A percentile compares a stretch with the other conserved stretches of the same genome.
Evolutionary conservation across 139 green algal species (phyloP).

Genomic region (Pseudopediastrum boryanum): DNA sequence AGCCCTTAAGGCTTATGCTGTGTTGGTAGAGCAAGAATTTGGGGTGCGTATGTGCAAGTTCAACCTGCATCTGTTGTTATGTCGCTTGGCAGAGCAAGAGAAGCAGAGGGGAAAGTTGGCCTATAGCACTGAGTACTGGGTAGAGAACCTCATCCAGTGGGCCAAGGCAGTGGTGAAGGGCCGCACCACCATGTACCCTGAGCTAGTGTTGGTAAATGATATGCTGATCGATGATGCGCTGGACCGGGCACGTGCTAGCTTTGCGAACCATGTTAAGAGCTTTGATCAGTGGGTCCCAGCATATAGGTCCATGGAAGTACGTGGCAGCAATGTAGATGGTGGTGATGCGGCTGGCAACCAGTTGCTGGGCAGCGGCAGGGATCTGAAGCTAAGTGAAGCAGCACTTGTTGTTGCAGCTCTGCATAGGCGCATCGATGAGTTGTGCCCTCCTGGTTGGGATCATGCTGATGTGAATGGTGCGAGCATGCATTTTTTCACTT

Average conservation of each 20-base stretch:
- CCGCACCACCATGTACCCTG: slow-evolving; percentile 22
- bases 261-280: background rate
- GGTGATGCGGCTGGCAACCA: background rate
- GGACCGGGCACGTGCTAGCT: too few species aligned
- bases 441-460: background rate
- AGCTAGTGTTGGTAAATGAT: slow-evolving; percentile 2
- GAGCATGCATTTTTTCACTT: background rate
- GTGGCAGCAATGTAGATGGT: background rate
- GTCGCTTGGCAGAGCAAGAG: slow-evolving; percentile 8
- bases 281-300: background rate
- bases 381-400: background rate
- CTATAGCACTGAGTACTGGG: slow-evolving; percentile 11
- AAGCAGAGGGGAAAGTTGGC: background rate
- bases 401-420: background rate
- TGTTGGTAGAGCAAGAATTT: background rate
- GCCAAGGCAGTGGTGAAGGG: background rate
- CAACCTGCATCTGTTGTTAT: slow-evolving; percentile 25
- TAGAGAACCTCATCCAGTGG: slow-evolving; percentile 25
- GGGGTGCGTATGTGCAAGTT: slow-evolving; percentile 3
- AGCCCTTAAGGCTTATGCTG: background rate
- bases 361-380: background rate
- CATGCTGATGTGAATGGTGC: background rate
- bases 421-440: background rate
- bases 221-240: background rate
- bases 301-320: background rate